These are phyloP conservation scores for Galium porrigens DNA, from an alignment of 305 asterid genomes.

Conservation along the genomic window DNA sequence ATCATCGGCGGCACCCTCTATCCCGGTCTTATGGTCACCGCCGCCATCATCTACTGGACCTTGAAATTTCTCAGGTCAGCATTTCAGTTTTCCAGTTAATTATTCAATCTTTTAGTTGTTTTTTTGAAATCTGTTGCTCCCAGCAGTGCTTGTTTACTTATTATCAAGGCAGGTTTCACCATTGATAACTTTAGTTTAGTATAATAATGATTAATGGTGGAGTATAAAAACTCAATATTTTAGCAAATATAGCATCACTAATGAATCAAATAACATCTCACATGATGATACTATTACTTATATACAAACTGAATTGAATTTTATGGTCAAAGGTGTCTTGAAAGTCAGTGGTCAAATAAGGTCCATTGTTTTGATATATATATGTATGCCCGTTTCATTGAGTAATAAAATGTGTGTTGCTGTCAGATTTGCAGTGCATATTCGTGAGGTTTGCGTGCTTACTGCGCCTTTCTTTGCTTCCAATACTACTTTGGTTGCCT, in stretches of 20 bases:
- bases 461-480: constrained; percentile 96
- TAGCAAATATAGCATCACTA: not conserved
- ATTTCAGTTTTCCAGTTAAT: not conserved
- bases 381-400: not conserved
- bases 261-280: not conserved
- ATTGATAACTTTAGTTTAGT: not conserved
- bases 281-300: not conserved
- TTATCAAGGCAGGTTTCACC: not conserved
- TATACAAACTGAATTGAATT: not conserved
- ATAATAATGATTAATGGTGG: too few relatives aligned
- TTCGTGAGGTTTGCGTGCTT: constrained; percentile 96
- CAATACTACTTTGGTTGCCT: constrained; percentile 88
- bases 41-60: constrained; percentile 74
- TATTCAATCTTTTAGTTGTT: not conserved
- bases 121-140: not conserved
- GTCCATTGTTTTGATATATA: too few relatives aligned
- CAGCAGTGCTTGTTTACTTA: too few relatives aligned
- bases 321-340: not conserved
- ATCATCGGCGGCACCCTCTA: constrained; percentile 88
- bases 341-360: not conserved
- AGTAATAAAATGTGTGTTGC: constrained; percentile 4
- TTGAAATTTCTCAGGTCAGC: constrained; percentile 63
- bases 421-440: constrained; percentile 88
- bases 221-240: not conserved
- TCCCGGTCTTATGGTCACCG: constrained; percentile 98